Evolutionary conservation across 1,284 basidiomycete genomes (phyloP).

Genomic region (Grifola frondosa): DNA sequence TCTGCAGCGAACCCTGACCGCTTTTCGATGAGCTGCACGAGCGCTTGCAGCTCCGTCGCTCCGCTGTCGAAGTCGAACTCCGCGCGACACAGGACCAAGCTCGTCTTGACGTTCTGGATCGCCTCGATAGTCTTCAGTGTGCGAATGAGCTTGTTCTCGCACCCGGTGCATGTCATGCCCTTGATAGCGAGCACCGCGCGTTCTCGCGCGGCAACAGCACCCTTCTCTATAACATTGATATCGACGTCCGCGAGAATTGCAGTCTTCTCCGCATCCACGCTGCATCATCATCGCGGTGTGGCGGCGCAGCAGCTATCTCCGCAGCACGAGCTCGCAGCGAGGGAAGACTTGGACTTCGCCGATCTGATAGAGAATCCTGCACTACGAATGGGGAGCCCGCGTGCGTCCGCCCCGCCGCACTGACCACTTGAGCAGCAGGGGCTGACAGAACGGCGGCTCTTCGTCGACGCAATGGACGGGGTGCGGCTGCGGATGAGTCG

Average conservation of each 20-base stretch:
- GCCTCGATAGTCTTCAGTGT: constrained; percentile 22
- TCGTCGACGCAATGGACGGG: constrained; percentile 7
- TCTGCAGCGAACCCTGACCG: constrained; percentile 31
- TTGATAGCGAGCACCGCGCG: constrained; percentile 29
- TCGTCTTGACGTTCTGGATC: constrained; percentile 31
- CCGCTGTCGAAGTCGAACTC: constrained; percentile 31
- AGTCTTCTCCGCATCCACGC: constrained; percentile 11
- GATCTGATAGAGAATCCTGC: background rate
- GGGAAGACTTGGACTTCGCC: constrained; percentile 5
- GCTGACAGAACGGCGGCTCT: constrained; percentile 18
- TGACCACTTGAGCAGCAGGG: constrained; percentile 23
- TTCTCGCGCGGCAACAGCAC: constrained; percentile 1
- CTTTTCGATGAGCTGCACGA: constrained; percentile 28
- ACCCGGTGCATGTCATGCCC: constrained; percentile 36
- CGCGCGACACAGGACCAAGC: constrained; percentile 32
- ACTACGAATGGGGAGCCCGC: constrained; percentile 9
- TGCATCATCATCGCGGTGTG: background rate
- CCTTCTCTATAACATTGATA: constrained; percentile 16
- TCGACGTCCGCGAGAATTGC: constrained; percentile 12
- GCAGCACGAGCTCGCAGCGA: constrained; percentile 20
- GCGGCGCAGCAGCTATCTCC: constrained; percentile 15
- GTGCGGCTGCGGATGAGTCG: constrained; percentile 8
- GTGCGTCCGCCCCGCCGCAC: constrained; percentile 11
- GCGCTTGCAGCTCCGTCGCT: constrained; percentile 18
- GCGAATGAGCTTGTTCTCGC: constrained; percentile 33